Conservation (phyloP, 2,329 filamentous ascomycete species). For the Pseudocercospora eumusae region DNA sequence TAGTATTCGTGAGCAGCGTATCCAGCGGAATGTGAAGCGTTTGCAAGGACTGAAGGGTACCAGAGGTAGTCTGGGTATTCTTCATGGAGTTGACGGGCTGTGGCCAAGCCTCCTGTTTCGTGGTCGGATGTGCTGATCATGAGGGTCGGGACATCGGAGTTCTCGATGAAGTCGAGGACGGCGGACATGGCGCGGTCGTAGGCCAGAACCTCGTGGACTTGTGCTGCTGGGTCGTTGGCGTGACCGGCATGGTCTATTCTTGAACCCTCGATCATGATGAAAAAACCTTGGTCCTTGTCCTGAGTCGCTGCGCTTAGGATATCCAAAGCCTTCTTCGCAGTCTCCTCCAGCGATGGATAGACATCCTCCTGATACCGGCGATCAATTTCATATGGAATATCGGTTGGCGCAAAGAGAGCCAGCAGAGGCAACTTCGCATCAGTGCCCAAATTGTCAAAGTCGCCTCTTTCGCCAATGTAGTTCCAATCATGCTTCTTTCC, state of each 20-base stretch:
- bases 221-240: slow-evolving; percentile 57
- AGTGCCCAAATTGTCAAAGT: slow-evolving; percentile 68
- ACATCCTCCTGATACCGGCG: slow-evolving; percentile 73
- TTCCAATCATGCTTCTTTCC: slow-evolving; percentile 72
- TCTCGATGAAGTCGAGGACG: slow-evolving; percentile 80
- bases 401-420: slow-evolving; percentile 76
- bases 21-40: slow-evolving; percentile 74
- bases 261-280: slow-evolving; percentile 97
- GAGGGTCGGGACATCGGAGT: slow-evolving; percentile 71
- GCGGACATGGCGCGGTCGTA: slow-evolving; percentile 84
- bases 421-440: slow-evolving; percentile 79
- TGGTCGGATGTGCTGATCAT: slow-evolving; percentile 92
- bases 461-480: slow-evolving; percentile 70
- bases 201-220: slow-evolving; percentile 82
- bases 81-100: slow-evolving; percentile 69
- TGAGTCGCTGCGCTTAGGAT: slow-evolving; percentile 79
- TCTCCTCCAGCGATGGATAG: slow-evolving; percentile 89
- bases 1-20: slow-evolving; percentile 65
- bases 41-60: slow-evolving; percentile 80
- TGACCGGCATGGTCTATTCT: slow-evolving; percentile 91
- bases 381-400: slow-evolving; percentile 94
- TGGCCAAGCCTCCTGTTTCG: slow-evolving; percentile 86
- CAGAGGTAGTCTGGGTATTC: slow-evolving; percentile 71
- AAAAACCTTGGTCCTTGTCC: slow-evolving; percentile 88
- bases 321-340: slow-evolving; percentile 78